phyloP scores from a whole-genome alignment of 2,329 filamentous ascomycete genomes.

The Ilyonectria mors-panacis region DNA sequence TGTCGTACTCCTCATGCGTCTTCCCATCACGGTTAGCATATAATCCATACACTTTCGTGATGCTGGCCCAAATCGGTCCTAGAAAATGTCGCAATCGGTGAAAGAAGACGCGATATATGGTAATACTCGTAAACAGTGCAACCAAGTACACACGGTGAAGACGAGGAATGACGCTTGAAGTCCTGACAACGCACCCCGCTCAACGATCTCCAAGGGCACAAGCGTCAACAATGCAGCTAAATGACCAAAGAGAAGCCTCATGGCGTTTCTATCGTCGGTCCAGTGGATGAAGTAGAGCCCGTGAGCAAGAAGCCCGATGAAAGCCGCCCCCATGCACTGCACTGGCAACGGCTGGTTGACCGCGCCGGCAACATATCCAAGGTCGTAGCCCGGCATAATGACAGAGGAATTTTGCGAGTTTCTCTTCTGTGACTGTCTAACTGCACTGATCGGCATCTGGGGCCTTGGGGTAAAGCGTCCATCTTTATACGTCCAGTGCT shows the following conservation, averaged over 20 bases:
- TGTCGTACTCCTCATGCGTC: conserved; percentile 4
- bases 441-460: background rate
- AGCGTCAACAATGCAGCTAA: background rate
- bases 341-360: background rate
- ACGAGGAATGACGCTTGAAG: background rate
- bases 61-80: background rate
- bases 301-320: background rate
- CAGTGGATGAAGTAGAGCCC: conserved; percentile 11
- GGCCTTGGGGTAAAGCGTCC: background rate
- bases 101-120: conserved; percentile 9
- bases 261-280: conserved; percentile 8
- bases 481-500: background rate
- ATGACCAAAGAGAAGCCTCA: background rate
- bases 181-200: background rate
- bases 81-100: background rate
- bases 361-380: background rate
- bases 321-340: background rate
- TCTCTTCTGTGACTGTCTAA: background rate
- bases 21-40: background rate
- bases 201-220: background rate
- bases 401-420: too few relatives aligned
- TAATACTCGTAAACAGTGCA: background rate
- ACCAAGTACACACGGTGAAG: background rate
- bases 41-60: background rate
- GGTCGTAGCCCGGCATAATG: background rate